Evolutionary conservation across 2,329 filamentous ascomycete genomes (phyloP), one percentile per base, ranked within the genome.

Genomic region (Diaporthe capsici): DNA sequence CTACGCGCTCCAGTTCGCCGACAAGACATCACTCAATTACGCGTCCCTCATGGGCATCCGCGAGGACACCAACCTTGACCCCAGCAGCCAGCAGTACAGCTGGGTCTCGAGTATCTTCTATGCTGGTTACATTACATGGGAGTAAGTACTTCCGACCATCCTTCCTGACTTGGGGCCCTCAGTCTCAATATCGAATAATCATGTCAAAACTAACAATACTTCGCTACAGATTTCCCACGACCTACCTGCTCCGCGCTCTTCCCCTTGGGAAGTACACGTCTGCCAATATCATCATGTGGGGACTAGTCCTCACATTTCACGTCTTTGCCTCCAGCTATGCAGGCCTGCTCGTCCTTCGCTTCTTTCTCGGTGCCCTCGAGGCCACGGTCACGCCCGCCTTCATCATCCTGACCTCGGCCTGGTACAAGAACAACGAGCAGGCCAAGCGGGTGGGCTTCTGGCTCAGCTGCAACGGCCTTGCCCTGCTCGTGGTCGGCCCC

Each of bases 1-100:
- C 0, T 92, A 92, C 79, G 87, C 89, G n/a, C 82, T 92, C 7
- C 90, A 92, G 76, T 92, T 89, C 77, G 84, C 91, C 2, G 91
- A 93, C 82, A 92, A 93, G 80, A 89, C 88, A 0, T 87, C 87
- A 0, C 82, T 91, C 1, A 86, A 83, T n/a, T 89, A 88, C 79
- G 86, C 88, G 0, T 86, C 86, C 51, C 83, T 90, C 73, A 77
- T 78, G 76, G 77, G 77, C 44, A 77, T 78, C 31, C 63, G 76
- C 17, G 76, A 76, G 51, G 76, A 78, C 42, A 76, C 77, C 44
- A 63, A 74, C 47, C 34, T 78, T 10, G 73, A 74, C 20, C 65
- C 73, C 15, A 73, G 65, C 17, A 73, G 72, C 17, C 73, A 79
- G 42, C 60, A 79, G 63, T 80, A 78, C 67, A 78, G 76, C 60